phyloP scores from a whole-genome alignment of 495 filamentous ascomycete genomes.

The Rusavskia elegans region DNA sequence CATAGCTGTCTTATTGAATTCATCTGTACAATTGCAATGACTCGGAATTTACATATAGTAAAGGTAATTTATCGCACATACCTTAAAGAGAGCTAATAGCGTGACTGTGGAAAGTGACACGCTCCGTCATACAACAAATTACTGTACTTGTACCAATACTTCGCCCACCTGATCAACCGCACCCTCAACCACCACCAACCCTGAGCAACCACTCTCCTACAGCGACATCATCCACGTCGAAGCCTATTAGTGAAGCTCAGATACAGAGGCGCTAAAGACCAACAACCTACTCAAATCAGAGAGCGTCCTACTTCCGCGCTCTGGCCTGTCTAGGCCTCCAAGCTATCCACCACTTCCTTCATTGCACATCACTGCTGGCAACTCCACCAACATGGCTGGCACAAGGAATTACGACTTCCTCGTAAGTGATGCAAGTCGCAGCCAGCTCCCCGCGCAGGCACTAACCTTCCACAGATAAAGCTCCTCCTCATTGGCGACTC shows the following conservation, averaged over 20 bases:
- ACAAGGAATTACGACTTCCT: slow-evolving; percentile 98
- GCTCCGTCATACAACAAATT: neutral
- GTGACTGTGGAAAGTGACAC: neutral
- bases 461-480: slow-evolving; percentile 59
- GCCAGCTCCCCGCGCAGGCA: neutral
- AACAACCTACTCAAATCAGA: too few species aligned
- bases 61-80: too few species aligned
- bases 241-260: neutral
- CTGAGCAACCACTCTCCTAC: neutral
- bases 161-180: neutral
- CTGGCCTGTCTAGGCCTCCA: neutral
- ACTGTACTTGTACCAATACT: neutral
- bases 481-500: slow-evolving; percentile 96
- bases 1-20: too few species aligned
- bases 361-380: too few species aligned
- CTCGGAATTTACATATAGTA: too few species aligned
- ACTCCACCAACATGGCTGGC: slow-evolving; percentile 54
- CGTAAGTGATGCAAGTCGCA: slow-evolving; percentile 32
- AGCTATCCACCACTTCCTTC: neutral
- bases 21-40: too few species aligned
- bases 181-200: neutral
- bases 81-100: neutral
- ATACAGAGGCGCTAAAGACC: too few species aligned
- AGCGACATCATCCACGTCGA: neutral
- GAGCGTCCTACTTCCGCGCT: neutral